Evolutionary conservation across 495 filamentous ascomycete species (phyloP).

Genomic region (Cudoniella acicularis): DNA sequence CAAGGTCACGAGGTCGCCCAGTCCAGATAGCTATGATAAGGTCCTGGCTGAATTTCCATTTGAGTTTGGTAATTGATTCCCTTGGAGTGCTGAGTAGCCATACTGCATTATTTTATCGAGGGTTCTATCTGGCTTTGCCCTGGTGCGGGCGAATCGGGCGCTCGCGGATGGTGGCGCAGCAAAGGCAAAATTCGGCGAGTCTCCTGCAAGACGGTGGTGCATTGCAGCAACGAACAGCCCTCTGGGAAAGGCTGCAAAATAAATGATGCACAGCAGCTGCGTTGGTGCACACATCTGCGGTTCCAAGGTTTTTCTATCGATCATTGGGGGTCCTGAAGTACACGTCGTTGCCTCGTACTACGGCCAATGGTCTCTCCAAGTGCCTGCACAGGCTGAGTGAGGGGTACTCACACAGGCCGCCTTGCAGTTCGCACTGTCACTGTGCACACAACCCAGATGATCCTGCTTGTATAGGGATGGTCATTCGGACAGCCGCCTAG

Average conservation of each 20-base stretch:
- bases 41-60: too few relatives aligned
- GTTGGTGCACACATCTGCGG: neutral
- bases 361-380: neutral
- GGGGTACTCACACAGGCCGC: neutral
- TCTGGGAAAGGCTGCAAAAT: neutral
- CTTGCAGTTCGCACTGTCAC: neutral
- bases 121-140: neutral
- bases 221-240: neutral
- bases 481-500: neutral
- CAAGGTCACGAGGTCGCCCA: too few relatives aligned
- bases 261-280: neutral
- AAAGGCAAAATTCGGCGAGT: neutral
- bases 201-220: neutral
- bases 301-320: neutral
- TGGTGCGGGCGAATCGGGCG: too few relatives aligned
- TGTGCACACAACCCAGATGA: neutral
- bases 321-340: neutral
- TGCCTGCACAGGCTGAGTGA: neutral
- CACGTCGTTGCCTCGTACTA: neutral
- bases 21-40: too few relatives aligned
- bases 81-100: neutral
- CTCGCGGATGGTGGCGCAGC: constrained; percentile 1
- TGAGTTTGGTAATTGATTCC: too few relatives aligned
- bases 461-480: neutral
- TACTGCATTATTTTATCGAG: neutral